Percentiles rank a stretch among this genome's conserved stretches.
Conservation (phyloP, 495 filamentous ascomycete species). For the Tirmania nivea region DNA sequence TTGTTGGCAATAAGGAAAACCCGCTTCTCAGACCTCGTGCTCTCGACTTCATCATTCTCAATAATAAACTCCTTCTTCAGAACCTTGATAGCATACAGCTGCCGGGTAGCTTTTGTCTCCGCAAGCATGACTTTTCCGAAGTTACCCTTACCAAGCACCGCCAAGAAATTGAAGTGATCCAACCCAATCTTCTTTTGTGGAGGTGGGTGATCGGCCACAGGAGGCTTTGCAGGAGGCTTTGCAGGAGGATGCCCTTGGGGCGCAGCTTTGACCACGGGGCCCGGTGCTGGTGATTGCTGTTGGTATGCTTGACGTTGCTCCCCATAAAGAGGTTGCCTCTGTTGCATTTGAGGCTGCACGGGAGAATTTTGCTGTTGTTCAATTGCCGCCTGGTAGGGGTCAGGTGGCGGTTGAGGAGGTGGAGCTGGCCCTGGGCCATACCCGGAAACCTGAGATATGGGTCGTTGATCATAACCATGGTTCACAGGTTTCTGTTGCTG, state of each 20-base stretch:
- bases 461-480: neutral
- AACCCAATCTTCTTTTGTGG: slow-evolving; percentile 53
- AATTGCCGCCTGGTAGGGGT: neutral
- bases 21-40: slow-evolving; percentile 89
- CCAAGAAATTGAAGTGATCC: slow-evolving; percentile 98
- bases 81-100: slow-evolving; percentile 96
- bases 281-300: slow-evolving; percentile 9
- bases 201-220: slow-evolving; percentile 12
- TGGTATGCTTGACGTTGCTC: neutral
- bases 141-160: slow-evolving; percentile 95
- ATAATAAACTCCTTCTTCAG: slow-evolving; percentile 99
- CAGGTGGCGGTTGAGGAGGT: neutral
- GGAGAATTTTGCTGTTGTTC: neutral
- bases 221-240: slow-evolving; percentile 12
- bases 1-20: slow-evolving; percentile 96
- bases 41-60: slow-evolving; percentile 99
- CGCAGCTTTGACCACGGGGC: slow-evolving; percentile 3
- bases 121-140: slow-evolving; percentile 99
- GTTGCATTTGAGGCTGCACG: neutral
- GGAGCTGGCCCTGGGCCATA: neutral
- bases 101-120: slow-evolving; percentile 77
- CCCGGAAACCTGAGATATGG: neutral
- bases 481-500: neutral
- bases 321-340: neutral
- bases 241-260: slow-evolving; percentile 20